A percentile compares a stretch with the other conserved stretches of the same genome.
Conservation (phyloP, 2,329 filamentous ascomycete species). For the Colletotrichum truncatum region DNA sequence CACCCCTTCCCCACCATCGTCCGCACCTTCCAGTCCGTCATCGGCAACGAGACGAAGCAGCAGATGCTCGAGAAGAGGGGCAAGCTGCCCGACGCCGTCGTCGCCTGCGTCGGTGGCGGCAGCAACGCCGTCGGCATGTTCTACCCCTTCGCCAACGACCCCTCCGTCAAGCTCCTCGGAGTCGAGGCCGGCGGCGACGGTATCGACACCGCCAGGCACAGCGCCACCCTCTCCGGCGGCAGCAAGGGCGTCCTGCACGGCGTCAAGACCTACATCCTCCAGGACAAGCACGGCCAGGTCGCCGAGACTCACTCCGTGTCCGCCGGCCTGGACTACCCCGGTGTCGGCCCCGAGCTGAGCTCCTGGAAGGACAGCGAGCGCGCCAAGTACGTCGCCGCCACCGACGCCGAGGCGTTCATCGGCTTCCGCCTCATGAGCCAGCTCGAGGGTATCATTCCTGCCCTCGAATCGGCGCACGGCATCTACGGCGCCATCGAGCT, state of each 20-base stretch:
- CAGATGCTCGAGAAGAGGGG: conserved; percentile 88
- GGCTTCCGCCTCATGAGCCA: conserved; percentile 88
- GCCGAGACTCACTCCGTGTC: conserved; percentile 95
- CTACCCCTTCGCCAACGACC: conserved; percentile 90
- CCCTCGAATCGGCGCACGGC: conserved; percentile 92
- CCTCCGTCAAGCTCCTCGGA: conserved; percentile 85
- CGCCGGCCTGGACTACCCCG: conserved; percentile 95
- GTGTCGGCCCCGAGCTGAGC: conserved; percentile 91
- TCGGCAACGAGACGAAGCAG: conserved; percentile 91
- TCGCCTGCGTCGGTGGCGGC: conserved; percentile 95
- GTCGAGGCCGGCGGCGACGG: conserved; percentile 97
- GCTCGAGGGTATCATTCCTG: conserved; percentile 96
- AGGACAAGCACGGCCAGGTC: conserved; percentile 93
- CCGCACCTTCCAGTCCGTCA: conserved; percentile 96
- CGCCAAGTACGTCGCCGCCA: conserved; percentile 89
- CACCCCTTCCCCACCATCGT: conserved; percentile 99
- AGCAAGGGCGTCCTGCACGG: conserved; percentile 94
- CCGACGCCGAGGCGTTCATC: conserved; percentile 87
- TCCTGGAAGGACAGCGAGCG: conserved; percentile 92
- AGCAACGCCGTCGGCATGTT: conserved; percentile 98
- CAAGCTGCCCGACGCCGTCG: conserved; percentile 93
- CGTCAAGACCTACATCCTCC: conserved; percentile 93
- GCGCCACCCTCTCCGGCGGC: conserved; percentile 86
- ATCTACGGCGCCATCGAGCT: conserved; percentile 89
- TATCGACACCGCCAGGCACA: conserved; percentile 84